Base-by-base conservation (phyloP, 345 rosid species). In the Arabidopsis thaliana region DNA sequence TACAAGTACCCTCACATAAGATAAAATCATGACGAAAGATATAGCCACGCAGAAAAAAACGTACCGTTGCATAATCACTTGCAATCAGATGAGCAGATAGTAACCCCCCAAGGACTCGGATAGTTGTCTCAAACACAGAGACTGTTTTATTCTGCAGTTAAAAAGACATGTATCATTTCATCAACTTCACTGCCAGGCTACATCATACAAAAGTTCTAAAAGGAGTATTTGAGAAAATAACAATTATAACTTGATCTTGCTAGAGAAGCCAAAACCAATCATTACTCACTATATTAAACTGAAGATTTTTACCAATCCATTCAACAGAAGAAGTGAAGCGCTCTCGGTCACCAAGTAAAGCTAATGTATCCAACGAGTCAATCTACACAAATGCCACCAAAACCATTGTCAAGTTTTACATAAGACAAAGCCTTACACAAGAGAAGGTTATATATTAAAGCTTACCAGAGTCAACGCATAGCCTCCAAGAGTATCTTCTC, bases 51-150 rank as follows among this genome's bases (percentile, higher is more conserved):
- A 77, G 53, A 20, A 42, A 42, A 30, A 28, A 37, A 16, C 0
- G 51, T 85, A 95, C 99, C 93, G 94, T 92, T 50, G 99, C 91
- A 78, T 87, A 85, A 80, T 95, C 99, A 86, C 96, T 95, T 70
- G 99, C 97, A 78, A 92, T 88, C 69, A 92, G 89, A 84, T 95
- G 99, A 66, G 99, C 99, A 33, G 99, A 95, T n/a, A 95, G 88
- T 79, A 95, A 82, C 71, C 99, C 99, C 65, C 99, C 99, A 68
- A 95, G 90, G 75, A 95, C 89, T 65, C 99, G 83, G 69, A 95
- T 95, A 51, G 87, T 72, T 61, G 97, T 95, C 86, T 95, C 97
- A 68, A 95, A 95, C 65, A 95, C 78, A 13, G 99, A 95, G 10
- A 92, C 99, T 41, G 99, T 95, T 80, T 95, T 95, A 73, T 95